Conservation (phyloP, 768 basidiomycete genomes). For the Leccinellum albellum region DNA sequence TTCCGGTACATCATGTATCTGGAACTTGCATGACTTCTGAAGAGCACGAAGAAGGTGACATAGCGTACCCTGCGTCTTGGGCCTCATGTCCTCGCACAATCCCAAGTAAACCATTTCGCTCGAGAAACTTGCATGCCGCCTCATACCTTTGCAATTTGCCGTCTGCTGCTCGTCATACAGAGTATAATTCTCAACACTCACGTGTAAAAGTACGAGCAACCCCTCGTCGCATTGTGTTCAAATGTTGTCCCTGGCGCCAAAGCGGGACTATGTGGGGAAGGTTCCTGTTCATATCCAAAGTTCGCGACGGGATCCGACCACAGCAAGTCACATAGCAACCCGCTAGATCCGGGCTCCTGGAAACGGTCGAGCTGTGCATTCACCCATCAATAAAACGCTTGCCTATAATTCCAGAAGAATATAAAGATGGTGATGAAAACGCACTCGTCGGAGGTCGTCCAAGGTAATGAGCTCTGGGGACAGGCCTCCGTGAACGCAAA, state of each 20-base stretch:
- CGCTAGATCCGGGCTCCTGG: constrained; percentile 88
- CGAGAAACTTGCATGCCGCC: constrained; percentile 93
- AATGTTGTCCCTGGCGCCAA: constrained; percentile 59
- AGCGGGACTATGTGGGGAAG: constrained; percentile 44
- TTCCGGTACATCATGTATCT: constrained; percentile 94
- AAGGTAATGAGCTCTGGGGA: constrained; percentile 82
- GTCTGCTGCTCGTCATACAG: constrained; percentile 1
- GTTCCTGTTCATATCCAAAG: constrained; percentile 79
- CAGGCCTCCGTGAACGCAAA: constrained; percentile 96
- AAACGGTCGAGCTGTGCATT: constrained; percentile 79
- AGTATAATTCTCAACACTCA: constrained; percentile 37
- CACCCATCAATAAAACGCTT: constrained; percentile 6
- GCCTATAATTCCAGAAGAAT: background rate
- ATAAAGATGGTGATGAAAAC: constrained; percentile 18
- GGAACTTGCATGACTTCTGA: background rate
- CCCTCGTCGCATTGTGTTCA: constrained; percentile 80
- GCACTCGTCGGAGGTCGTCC: constrained; percentile 65
- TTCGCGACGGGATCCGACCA: constrained; percentile 94
- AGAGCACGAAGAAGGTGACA: background rate
- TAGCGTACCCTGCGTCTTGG: constrained; percentile 85
- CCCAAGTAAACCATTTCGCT: constrained; percentile 83
- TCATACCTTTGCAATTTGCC: constrained; percentile 52
- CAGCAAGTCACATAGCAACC: constrained; percentile 88
- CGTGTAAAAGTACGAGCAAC: constrained; percentile 93
- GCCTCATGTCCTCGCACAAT: constrained; percentile 98